Evolutionary conservation across 2,329 filamentous ascomycete genomes (phyloP), one percentile per base, ranked within the genome.

Genomic region (Talaromyces pinophilus): DNA sequence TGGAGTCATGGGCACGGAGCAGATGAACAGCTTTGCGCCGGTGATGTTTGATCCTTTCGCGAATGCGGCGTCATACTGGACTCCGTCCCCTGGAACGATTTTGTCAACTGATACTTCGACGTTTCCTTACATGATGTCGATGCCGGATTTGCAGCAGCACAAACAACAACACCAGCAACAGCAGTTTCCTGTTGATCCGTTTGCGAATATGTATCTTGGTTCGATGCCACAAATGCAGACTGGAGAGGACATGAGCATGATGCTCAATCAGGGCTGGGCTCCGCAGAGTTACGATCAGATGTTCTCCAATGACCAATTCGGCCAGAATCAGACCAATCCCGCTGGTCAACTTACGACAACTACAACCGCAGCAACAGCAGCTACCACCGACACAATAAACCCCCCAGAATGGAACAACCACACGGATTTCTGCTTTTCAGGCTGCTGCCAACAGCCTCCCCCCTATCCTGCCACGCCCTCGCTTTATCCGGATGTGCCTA

Each of bases 71-170:
- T 60, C 55, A 1, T 60, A 52, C 38, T 60, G 40, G 17, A 67
- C 67, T 59, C 67, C 70, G 13, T 69, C 70, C 4, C 52, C 59
- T 10, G 63, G 67, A 8, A 35, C 44, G 2, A 48, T 67, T 42
- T 13, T 67, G 7, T 52, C 59, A 1, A 33, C 64, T 11, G 42
- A 67, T 35, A 7, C 67, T 48, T 15, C 57, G 10, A 46, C 19
- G 10, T 59, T 62, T 44, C 50, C 65, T 42, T 66, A 48, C 57
- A 19, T 65, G 57, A 35, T 38, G 30, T 19, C 46, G 1, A 19
- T 54, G 30, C 44, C 33, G 28, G 44, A 50, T 35, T 7, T 40
- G 28, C 60, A 62, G 5, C 60, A 62, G 40, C 59, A 62, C n/a
- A 42, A 50, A 46, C 59, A 62, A 8, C 59, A 60, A 1, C 57